Percentiles rank a stretch among this genome's conserved stretches.
Conservation (phyloP, 345 rosid species). For the Bruguiera parviflora region DNA sequence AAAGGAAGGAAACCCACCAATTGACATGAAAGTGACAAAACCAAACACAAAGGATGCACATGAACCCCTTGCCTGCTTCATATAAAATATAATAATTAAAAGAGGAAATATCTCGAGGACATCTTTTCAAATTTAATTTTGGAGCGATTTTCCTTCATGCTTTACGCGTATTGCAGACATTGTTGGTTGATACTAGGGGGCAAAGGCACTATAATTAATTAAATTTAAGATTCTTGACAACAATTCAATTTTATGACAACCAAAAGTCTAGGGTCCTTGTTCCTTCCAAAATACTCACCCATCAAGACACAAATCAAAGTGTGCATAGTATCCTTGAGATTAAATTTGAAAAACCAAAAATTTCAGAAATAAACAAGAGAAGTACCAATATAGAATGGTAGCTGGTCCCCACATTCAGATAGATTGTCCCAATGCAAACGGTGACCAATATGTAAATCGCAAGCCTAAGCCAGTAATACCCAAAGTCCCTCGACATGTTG, state of each 20-base stretch:
- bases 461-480: slow-evolving; percentile 96
- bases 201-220: too few relatives aligned
- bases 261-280: too few relatives aligned
- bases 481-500: slow-evolving; percentile 97
- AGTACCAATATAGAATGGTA: slow-evolving; percentile 83
- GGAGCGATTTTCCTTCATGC: too few relatives aligned
- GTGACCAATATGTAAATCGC: slow-evolving; percentile 73
- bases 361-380: not conserved
- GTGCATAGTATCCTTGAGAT: too few relatives aligned
- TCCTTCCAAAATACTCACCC: too few relatives aligned
- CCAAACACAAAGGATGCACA: slow-evolving; percentile 93
- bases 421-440: slow-evolving; percentile 88
- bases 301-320: too few relatives aligned
- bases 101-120: too few relatives aligned
- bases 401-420: slow-evolving; percentile 75
- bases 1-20: slow-evolving; percentile 95
- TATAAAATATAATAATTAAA: not conserved
- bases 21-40: slow-evolving; percentile 93
- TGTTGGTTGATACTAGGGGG: too few relatives aligned
- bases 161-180: too few relatives aligned
- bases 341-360: not conserved
- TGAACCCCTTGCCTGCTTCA: slow-evolving; percentile 78
- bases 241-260: too few relatives aligned
- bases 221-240: too few relatives aligned
- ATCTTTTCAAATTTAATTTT: too few relatives aligned